phyloP scores from a whole-genome alignment of 257 asterid genomes.

The Nyctanthes arbortristis region DNA sequence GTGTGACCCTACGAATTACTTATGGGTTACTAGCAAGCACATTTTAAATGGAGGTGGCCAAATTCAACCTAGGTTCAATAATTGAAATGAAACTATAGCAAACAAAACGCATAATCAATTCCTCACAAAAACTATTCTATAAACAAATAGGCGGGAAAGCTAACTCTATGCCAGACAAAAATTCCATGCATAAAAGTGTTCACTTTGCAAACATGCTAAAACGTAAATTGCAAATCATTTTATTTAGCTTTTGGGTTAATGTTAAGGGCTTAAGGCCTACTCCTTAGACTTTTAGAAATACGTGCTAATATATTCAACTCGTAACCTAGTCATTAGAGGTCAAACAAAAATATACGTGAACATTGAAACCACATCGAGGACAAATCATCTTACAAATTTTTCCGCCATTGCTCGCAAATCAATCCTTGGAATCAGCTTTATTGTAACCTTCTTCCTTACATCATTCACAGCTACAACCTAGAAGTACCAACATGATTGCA shows the following conservation, averaged over 20 bases:
- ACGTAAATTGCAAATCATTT: background rate
- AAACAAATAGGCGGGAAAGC: background rate
- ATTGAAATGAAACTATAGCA: background rate
- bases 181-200: background rate
- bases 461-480: slow-evolving; percentile 79
- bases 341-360: slow-evolving; percentile 3
- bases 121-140: slow-evolving; percentile 6
- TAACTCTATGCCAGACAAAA: background rate
- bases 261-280: slow-evolving; percentile 1
- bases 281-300: background rate
- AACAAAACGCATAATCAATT: slow-evolving; percentile 14
- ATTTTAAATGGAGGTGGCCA: background rate
- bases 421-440: slow-evolving; percentile 86
- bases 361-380: slow-evolving; percentile 5
- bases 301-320: background rate
- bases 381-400: slow-evolving; percentile 65
- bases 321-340: background rate
- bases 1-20: background rate
- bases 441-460: slow-evolving; percentile 68
- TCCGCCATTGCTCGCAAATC: slow-evolving; percentile 91
- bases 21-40: background rate
- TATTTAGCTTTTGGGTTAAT: background rate
- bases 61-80: too few species aligned
- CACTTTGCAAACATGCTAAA: slow-evolving; percentile 12
- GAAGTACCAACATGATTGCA: slow-evolving; percentile 14